Evolutionary conservation across 768 basidiomycete species (phyloP), one percentile per base, ranked within the genome.

Genomic region (Tricholoma hemisulphureum): DNA sequence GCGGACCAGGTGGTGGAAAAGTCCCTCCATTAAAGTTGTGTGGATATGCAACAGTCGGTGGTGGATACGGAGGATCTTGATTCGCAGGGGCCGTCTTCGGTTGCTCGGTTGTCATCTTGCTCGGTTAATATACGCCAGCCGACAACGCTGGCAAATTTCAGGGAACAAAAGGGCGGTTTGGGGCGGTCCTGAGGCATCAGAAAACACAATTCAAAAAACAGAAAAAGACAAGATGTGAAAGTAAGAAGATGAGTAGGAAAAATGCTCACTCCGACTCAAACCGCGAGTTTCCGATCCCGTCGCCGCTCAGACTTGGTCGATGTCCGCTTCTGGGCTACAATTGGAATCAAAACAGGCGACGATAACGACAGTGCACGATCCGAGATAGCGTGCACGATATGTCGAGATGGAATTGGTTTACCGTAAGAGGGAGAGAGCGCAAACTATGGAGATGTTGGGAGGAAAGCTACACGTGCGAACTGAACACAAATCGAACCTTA

Each of bases 221-320:
- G 48, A 51, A 49, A 57, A 28, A 7, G 1, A 14, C 46, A 56
- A 57, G 43, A 61, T 49, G 60, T 35, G 31, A 18, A 50, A 50
- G 57, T 51, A 58, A 61, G 32, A 62, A 37, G 53, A 62, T 58
- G 68, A 66, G 66, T 67, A 69, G 58, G 64, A 71, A 72, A 70
- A 74, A 71, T 69, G 70, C 74, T 75, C 73, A 77, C 78, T 77
- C 76, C 75, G 77, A 76, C 70, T 76, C 68, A 77, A 77, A 76
- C 39, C 54, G 58, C 58, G 56, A 62, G 73, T 67, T 73, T 73
- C 74, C 69, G 75, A 75, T 67, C 66, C 59, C 67, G 66, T 66
- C 72, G 71, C 67, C 70, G 77, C 76, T 77, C 72, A 75, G 75
- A 76, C 73, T 75, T 67, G 64, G 45, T 57, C 64, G 52, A 61